Evolutionary conservation across 73 alveolate species (phyloP), one percentile per base, ranked within the genome.

Genomic region (Symbiodinium pilosum): DNA sequence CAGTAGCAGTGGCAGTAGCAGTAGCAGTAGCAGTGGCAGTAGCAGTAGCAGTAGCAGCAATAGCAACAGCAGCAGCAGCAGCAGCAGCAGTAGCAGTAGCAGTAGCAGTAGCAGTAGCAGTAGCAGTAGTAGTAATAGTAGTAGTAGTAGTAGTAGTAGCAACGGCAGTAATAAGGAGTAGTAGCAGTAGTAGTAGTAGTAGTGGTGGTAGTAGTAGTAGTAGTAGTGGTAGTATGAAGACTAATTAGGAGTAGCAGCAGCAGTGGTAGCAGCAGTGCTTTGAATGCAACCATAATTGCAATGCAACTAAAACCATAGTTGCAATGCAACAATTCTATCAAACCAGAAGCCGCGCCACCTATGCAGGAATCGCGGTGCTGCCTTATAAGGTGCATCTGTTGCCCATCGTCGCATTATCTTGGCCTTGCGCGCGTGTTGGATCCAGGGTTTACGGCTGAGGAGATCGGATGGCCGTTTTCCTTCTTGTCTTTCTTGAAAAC

Each of bases 91-190:
- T 54, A 54, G 75, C 75, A 54, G 75, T 54, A 54, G 75, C 75
- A 54, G 75, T 54, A 54, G 75, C 75, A 54, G 75, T 54, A 54
- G 75, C 75, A 54, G 75, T 54, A 54, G 75, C 75, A 54, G 75
- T 54, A 54, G 75, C 75, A 54, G 75, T 54, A 54, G 75, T 54
- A 54, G 75, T 54, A 54, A 24, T 54, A 54, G 75, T 54, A 54
- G 75, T 54, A 54, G 75, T 54, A 54, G 75, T 54, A 54, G 75
- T 54, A 54, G 75, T 54, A 54, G 75, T 54, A 54, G 75, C 24
- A 54, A n/a, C n/a, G n/a, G n/a, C n/a, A n/a, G n/a, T n/a, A n/a
- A n/a, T n/a, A n/a, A n/a, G n/a, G n/a, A n/a, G 75, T 54, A 24
- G 75, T 24, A 54, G 75, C 24, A 24, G 75, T 18, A 18, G 75